Percentiles rank a stretch among this genome's conserved stretches.
Evolutionary conservation across 768 basidiomycete species (phyloP).

Genomic region (Auricularia cornea): DNA sequence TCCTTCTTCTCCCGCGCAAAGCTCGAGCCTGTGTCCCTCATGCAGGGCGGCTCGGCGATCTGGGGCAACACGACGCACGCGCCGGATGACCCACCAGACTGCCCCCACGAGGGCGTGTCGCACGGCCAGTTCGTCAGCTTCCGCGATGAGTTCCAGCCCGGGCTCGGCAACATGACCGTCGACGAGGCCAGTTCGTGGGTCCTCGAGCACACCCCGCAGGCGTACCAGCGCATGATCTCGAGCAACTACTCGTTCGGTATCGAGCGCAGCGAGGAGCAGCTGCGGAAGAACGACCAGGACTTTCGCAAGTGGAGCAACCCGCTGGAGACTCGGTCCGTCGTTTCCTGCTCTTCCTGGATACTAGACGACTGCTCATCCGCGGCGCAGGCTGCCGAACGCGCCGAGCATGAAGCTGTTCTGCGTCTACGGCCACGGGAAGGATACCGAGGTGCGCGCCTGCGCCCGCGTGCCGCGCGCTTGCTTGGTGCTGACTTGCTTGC

Average conservation of each 20-base stretch:
- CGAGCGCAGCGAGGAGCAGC: slow-evolving; percentile 58
- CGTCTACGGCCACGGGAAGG: slow-evolving; percentile 91
- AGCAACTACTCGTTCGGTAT: slow-evolving; percentile 86
- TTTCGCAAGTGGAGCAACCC: slow-evolving; percentile 90
- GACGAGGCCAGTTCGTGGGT: slow-evolving; percentile 71
- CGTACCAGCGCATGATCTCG: slow-evolving; percentile 64
- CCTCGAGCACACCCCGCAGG: slow-evolving; percentile 66
- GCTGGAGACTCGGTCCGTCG: slow-evolving; percentile 57
- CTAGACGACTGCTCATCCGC: neutral
- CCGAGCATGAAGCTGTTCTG: slow-evolving; percentile 91
- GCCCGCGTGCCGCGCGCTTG: too few relatives aligned
- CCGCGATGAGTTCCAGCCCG: slow-evolving; percentile 28
- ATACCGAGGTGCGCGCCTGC: slow-evolving; percentile 71
- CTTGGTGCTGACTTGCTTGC: too few relatives aligned
- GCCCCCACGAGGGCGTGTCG: slow-evolving; percentile 36
- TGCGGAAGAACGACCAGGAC: slow-evolving; percentile 63
- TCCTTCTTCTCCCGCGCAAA: neutral
- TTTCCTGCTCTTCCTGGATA: neutral
- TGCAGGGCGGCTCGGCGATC: slow-evolving; percentile 67
- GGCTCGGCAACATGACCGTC: slow-evolving; percentile 62
- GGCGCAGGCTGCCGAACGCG: slow-evolving; percentile 67
- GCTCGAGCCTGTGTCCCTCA: neutral
- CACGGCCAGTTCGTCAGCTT: slow-evolving; percentile 85
- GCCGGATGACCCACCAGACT: slow-evolving; percentile 61
- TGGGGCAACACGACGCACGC: slow-evolving; percentile 76